These are phyloP conservation scores for Exserohilum rostratum DNA, from an alignment of 2,329 filamentous ascomycete species.

Conservation along the genomic window DNA sequence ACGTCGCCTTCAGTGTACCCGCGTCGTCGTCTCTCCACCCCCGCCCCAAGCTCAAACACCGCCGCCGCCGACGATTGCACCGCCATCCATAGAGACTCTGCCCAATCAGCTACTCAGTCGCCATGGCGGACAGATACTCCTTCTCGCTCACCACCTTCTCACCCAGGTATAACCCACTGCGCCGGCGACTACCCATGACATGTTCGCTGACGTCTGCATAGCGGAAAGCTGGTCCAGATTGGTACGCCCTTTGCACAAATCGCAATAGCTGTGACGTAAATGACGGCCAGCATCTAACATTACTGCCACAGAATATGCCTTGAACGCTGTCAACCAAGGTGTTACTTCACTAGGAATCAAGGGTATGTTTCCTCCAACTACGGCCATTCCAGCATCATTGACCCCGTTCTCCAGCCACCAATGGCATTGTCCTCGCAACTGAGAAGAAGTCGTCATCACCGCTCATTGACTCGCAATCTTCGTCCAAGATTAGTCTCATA, in stretches of 20 bases:
- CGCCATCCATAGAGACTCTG: conserved; percentile 1
- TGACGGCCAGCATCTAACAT: conserved; percentile 22
- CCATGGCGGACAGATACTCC: conserved; percentile 97
- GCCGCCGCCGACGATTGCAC: conserved; percentile 2
- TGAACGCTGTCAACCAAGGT: conserved; percentile 99
- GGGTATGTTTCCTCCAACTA: conserved; percentile 61
- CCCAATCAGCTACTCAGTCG: conserved; percentile 15
- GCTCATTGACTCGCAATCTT: conserved; percentile 90
- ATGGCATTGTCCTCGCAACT: conserved; percentile 97
- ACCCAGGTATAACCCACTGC: conserved; percentile 72
- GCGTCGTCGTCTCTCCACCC: conserved; percentile 17
- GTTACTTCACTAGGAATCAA: conserved; percentile 99
- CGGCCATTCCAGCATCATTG: conserved; percentile 4
- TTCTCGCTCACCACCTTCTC: conserved; percentile 99
- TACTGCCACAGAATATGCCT: conserved; percentile 80
- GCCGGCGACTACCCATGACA: conserved; percentile 32
- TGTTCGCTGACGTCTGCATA: conserved; percentile 59
- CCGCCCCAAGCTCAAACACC: conserved; percentile 9
- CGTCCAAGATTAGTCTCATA: conserved; percentile 97
- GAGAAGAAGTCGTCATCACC: conserved; percentile 99
- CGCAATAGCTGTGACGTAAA: background rate
- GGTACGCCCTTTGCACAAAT: conserved; percentile 60
- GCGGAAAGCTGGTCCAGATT: conserved; percentile 99
- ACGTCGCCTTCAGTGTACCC: conserved; percentile 25
- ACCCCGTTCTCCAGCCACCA: conserved; percentile 72